A percentile compares a stretch with the other conserved stretches of the same genome.
These are phyloP conservation scores for Penicillium italicum DNA, from an alignment of 2,329 filamentous ascomycete species.

Conservation along the genomic window DNA sequence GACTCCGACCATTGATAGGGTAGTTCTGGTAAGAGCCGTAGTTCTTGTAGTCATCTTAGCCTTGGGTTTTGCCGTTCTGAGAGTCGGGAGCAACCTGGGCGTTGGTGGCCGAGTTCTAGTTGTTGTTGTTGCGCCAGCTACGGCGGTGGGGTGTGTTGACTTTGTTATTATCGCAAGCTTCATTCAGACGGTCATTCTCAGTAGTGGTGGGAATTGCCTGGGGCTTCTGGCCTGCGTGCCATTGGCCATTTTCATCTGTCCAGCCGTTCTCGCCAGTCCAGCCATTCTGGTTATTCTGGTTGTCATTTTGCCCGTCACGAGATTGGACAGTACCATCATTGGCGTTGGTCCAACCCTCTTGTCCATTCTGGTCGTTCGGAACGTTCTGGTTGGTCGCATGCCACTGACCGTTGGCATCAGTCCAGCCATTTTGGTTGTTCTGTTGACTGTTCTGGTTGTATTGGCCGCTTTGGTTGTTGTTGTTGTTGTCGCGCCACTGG, in stretches of 20 bases:
- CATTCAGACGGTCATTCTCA: background rate
- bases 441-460: too few relatives aligned
- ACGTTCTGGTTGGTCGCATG: too few relatives aligned
- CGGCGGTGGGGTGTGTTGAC: too few relatives aligned
- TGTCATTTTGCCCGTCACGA: too few relatives aligned
- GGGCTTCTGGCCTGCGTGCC: conserved; percentile 5
- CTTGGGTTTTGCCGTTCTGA: background rate
- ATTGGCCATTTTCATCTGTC: conserved; percentile 12
- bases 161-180: background rate
- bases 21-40: conserved; percentile 6
- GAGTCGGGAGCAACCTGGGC: conserved; percentile 3
- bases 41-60: conserved; percentile 10
- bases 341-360: too few relatives aligned
- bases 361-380: too few relatives aligned
- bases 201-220: background rate
- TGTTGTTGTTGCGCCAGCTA: too few relatives aligned
- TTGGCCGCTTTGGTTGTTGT: too few relatives aligned
- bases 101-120: too few relatives aligned
- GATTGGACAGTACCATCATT: too few relatives aligned
- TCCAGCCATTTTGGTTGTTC: conserved; percentile 15
- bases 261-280: too few relatives aligned
- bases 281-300: conserved; percentile 11
- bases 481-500: conserved; percentile 1
- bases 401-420: conserved; percentile 13
- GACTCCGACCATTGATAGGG: background rate